Percentiles rank a stretch among this genome's conserved stretches.
Conservation (phyloP, 1,139 yeast genomes). For the Lodderomyces metapsilosis region DNA sequence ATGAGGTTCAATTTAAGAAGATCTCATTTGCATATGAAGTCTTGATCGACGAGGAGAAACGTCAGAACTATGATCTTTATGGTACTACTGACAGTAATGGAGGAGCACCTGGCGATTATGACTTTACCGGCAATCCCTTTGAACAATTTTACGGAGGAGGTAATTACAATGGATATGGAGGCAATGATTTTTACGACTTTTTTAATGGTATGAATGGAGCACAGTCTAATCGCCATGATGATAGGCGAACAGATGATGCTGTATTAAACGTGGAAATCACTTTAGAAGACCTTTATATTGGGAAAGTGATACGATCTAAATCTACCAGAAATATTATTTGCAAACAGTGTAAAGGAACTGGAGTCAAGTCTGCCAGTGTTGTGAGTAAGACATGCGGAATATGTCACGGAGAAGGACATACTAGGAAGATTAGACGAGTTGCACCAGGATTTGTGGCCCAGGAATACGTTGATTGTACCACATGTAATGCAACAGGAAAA, state of each 20-base stretch:
- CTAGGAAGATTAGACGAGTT: constrained; percentile 59
- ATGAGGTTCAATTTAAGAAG: constrained; percentile 74
- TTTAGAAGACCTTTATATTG: constrained; percentile 75
- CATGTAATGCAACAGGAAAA: constrained; percentile 74
- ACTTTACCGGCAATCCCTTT: constrained; percentile 39
- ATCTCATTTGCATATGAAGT: constrained; percentile 77
- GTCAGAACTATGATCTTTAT: constrained; percentile 57
- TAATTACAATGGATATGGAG: constrained; percentile 40
- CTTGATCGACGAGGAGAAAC: constrained; percentile 58
- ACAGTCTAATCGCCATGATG: constrained; percentile 7
- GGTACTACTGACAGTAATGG: constrained; percentile 32
- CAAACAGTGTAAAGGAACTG: constrained; percentile 68
- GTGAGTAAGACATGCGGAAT: constrained; percentile 51
- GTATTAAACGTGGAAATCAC: constrained; percentile 60
- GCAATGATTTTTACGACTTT: constrained; percentile 73
- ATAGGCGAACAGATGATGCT: constrained; percentile 60
- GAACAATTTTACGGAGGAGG: constrained; percentile 36
- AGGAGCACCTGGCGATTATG: constrained; percentile 16
- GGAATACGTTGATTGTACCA: constrained; percentile 59
- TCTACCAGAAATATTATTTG: constrained; percentile 75
- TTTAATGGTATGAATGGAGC: constrained; percentile 49
- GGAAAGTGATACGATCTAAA: constrained; percentile 75
- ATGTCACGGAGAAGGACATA: constrained; percentile 75
- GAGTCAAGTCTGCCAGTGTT: constrained; percentile 63
- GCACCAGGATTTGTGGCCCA: constrained; percentile 78